phyloP scores from a whole-genome alignment of 768 basidiomycete genomes.

The Ephemerocybe angulata region DNA sequence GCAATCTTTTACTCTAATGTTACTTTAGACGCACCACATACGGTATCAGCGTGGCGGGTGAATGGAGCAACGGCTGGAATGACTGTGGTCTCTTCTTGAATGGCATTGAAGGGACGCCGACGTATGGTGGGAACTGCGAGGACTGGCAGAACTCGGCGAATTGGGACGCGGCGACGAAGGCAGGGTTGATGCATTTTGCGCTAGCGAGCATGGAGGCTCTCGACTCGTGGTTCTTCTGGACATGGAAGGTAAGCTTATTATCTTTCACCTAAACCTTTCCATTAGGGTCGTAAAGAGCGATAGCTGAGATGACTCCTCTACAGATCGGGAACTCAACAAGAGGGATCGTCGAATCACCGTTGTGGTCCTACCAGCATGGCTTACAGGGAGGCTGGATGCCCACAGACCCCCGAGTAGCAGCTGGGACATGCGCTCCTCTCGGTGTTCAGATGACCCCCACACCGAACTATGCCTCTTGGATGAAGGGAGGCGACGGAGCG shows the following conservation, averaged over 20 bases:
- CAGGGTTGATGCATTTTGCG: slow-evolving; percentile 50
- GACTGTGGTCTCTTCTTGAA: slow-evolving; percentile 48
- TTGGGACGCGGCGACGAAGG: slow-evolving; percentile 43
- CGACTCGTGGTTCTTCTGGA: slow-evolving; percentile 49
- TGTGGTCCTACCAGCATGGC: slow-evolving; percentile 49
- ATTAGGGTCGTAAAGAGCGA: not conserved
- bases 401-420: slow-evolving; percentile 45
- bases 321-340: slow-evolving; percentile 36
- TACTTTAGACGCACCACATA: slow-evolving; percentile 41
- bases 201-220: slow-evolving; percentile 46
- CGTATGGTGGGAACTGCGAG: slow-evolving; percentile 34
- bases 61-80: slow-evolving; percentile 72
- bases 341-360: slow-evolving; percentile 40
- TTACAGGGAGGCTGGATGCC: slow-evolving; percentile 45
- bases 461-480: slow-evolving; percentile 54
- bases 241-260: slow-evolving; percentile 42
- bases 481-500: slow-evolving; percentile 64
- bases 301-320: not conserved
- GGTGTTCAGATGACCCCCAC: slow-evolving; percentile 38
- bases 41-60: slow-evolving; percentile 73
- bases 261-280: slow-evolving; percentile 34
- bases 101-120: slow-evolving; percentile 19
- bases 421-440: slow-evolving; percentile 56
- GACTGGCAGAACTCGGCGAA: slow-evolving; percentile 49
- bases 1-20: slow-evolving; percentile 2